Evolutionary conservation across 176 grass and related monocot species (phyloP).

Genomic region (Carex pumila): DNA sequence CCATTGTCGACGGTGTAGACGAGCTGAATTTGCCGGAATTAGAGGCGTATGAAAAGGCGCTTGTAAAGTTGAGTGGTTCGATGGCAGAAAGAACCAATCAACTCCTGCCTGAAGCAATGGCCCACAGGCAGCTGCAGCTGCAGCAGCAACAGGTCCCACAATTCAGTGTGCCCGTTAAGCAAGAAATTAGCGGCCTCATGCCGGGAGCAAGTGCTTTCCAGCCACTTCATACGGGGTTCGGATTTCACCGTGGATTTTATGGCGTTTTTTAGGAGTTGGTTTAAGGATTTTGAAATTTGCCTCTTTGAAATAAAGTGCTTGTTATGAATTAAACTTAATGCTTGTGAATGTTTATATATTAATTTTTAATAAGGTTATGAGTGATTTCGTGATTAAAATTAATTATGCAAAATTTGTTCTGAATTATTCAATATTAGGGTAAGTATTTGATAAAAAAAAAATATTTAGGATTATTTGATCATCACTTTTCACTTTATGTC

Average conservation of each 20-base stretch:
- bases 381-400: background rate
- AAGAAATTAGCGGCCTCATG: background rate
- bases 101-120: conserved; percentile 23
- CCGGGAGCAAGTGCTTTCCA: background rate
- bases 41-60: conserved; percentile 16
- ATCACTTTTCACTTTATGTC: background rate
- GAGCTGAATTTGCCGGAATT: conserved; percentile 19
- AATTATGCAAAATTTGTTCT: background rate
- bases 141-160: background rate
- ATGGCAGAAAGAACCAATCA: conserved; percentile 22
- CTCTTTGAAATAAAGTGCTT: no score
- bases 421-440: background rate
- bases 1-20: conserved; percentile 20
- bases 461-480: background rate
- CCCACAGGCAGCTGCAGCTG: conserved; percentile 11
- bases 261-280: background rate
- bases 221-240: background rate
- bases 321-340: background rate
- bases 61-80: conserved; percentile 14
- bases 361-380: background rate
- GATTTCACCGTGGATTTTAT: conserved; percentile 2
- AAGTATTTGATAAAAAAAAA: no score
- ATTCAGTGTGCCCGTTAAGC: conserved; percentile 1
- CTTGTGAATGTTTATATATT: background rate
- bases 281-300: no score